Evolutionary conservation across 495 filamentous ascomycete genomes (phyloP), one percentile per base, ranked within the genome.

Genomic region (Parathielavia hyrcaniae): DNA sequence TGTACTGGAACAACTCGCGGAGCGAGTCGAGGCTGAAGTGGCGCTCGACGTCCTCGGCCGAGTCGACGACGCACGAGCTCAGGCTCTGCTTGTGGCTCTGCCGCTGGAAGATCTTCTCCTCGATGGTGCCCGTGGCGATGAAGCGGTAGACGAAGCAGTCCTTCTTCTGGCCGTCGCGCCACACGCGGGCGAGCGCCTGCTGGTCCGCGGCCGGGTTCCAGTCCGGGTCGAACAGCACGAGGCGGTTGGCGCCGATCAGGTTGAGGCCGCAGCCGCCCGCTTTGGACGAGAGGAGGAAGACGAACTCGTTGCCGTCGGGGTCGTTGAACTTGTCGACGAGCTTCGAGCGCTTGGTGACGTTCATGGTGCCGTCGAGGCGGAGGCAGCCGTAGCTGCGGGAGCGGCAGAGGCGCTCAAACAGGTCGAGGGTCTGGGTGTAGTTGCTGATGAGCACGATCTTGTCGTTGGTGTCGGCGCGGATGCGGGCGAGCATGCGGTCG

Each of bases 191-290:
- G 19, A 97, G 78, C 1, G 95, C 95, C 74, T 99, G 95, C 71
- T 97, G 95, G 71, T 99, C 95, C 0, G 93, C 92, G 4, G 95
- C 95, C 1, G 95, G 95, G 68, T 99, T 99, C 95, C 95, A 99
- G 75, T 99, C 95, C 0, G 93, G 93, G 66, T 99, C 95, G 71
- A 99, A 99, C 32, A 99, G 83, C 4, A 99, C 88, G 5, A 99
- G 83, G 13, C 95, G 87, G 71, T 99, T 97, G 39, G 95, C 95
- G 46, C 95, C 95, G 67, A 97, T 97, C 43, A 99, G 78, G 66
- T 99, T 99, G 62, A 99, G 79, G 69, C 95, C 95, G 65, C 95
- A 97, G 1, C 95, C 95, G 65, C 95, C 95, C 17, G 95, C 95
- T 68, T 97, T 97, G 67, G 85, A 90, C 56, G 87, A 91, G n/a